Evolutionary conservation across 202 grass and related monocot genomes (phyloP).

Genomic region (Eragrostis tef): DNA sequence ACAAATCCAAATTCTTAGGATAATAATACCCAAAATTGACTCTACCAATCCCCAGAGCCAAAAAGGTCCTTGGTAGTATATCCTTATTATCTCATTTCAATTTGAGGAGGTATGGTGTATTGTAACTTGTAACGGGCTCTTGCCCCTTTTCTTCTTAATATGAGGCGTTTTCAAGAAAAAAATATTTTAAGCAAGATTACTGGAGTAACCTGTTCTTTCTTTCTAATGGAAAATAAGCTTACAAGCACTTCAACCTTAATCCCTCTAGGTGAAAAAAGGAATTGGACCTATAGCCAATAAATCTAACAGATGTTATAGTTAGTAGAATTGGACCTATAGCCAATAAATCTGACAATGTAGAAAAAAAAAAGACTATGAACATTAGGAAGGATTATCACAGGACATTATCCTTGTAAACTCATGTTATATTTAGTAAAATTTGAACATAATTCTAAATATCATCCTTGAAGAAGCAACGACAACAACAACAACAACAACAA

Average conservation of each 20-base stretch:
- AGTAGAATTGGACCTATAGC: background rate
- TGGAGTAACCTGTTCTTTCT: background rate
- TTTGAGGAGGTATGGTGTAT: too few species aligned
- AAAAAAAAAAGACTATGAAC: background rate
- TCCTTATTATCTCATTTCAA: slow-evolving; percentile 1
- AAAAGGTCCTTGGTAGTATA: slow-evolving; percentile 22
- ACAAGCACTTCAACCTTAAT: slow-evolving; percentile 29
- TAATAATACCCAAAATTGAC: background rate
- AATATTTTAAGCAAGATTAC: background rate
- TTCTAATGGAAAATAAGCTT: slow-evolving; percentile 5
- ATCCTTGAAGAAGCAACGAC: background rate
- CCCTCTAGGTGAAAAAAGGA: background rate
- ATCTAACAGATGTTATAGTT: background rate
- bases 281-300: background rate
- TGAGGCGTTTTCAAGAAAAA: too few species aligned
- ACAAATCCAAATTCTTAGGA: background rate
- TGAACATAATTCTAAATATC: background rate
- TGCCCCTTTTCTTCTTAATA: too few species aligned
- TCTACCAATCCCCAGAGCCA: background rate
- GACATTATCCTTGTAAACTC: background rate
- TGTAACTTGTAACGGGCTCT: too few species aligned
- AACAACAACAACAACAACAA: background rate
- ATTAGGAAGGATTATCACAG: slow-evolving; percentile 14
- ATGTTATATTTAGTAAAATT: background rate
- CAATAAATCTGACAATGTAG: background rate